Evolutionary conservation across 371 early-diverging fungal genomes (phyloP).

Genomic region (Rhizomucor miehei): DNA sequence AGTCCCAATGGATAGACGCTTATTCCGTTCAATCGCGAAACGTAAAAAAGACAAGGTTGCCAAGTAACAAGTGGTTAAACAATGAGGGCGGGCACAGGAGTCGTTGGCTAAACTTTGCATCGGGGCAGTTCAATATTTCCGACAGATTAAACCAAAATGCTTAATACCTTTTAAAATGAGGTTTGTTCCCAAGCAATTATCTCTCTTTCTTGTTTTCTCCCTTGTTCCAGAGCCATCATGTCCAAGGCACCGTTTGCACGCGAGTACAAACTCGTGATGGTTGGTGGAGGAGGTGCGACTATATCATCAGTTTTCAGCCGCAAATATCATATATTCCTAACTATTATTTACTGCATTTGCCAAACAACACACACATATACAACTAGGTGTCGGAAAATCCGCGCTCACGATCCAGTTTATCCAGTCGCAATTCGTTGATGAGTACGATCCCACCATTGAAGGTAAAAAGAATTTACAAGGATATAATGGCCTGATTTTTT

Average conservation of each 20-base stretch:
- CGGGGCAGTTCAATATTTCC: too few species aligned
- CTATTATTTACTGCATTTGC: neutral
- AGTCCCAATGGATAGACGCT: too few species aligned
- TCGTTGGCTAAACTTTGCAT: too few species aligned
- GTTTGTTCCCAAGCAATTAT: neutral
- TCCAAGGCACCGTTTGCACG: constrained; percentile 57
- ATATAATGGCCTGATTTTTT: constrained; percentile 2
- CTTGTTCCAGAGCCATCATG: constrained; percentile 13
- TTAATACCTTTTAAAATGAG: too few species aligned
- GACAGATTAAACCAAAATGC: too few species aligned
- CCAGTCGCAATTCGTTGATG: constrained; percentile 87
- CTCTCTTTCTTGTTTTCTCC: neutral
- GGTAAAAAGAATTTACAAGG: too few species aligned
- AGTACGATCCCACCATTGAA: constrained; percentile 95
- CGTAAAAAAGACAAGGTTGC: too few species aligned
- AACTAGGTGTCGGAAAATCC: constrained; percentile 74
- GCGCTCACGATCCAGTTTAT: constrained; percentile 91
- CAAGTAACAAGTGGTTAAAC: too few species aligned
- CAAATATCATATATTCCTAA: neutral
- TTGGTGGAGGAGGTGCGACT: constrained; percentile 77
- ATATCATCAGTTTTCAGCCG: neutral
- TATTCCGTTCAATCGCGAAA: too few species aligned
- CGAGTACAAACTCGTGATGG: constrained; percentile 80
- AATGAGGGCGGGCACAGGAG: too few species aligned
- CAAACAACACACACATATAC: neutral